Conservation (phyloP, 1,139 yeast species). For the Blastobotrys proliferans region DNA sequence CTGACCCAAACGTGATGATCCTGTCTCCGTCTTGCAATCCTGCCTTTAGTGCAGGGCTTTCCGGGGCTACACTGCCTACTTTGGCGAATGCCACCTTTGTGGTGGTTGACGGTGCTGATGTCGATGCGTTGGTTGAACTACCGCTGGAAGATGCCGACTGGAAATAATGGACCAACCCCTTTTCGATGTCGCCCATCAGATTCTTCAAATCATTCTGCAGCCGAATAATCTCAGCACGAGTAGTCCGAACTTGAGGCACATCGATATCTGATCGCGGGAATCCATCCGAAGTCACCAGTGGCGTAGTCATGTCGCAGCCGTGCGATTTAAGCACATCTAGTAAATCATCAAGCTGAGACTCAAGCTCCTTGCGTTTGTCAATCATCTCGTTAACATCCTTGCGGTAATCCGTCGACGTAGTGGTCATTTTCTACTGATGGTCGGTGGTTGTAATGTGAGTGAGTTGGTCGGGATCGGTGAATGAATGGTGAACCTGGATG, state of each 20-base stretch:
- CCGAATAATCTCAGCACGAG: slow-evolving; percentile 64
- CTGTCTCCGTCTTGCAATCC: slow-evolving; percentile 43
- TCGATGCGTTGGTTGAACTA: background rate
- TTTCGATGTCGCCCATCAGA: slow-evolving; percentile 48
- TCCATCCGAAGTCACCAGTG: slow-evolving; percentile 66
- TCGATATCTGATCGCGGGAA: slow-evolving; percentile 85
- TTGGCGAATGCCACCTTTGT: slow-evolving; percentile 51
- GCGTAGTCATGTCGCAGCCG: slow-evolving; percentile 58
- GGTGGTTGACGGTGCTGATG: background rate
- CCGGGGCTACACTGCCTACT: slow-evolving; percentile 41
- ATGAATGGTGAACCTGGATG: background rate
- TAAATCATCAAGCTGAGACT: slow-evolving; percentile 29
- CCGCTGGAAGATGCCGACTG: background rate
- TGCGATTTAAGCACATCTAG: slow-evolving; percentile 31
- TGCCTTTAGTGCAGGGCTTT: slow-evolving; percentile 32
- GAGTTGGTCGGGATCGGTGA: background rate
- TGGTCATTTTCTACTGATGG: slow-evolving; percentile 6
- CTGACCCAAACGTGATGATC: slow-evolving; percentile 49
- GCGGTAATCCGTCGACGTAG: slow-evolving; percentile 7
- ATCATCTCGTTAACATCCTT: slow-evolving; percentile 20
- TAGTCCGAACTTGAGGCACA: slow-evolving; percentile 54
- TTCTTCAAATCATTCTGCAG: slow-evolving; percentile 62
- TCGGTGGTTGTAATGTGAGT: background rate
- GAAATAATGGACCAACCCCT: slow-evolving; percentile 45
- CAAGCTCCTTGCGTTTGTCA: slow-evolving; percentile 24